phyloP scores from a whole-genome alignment of 768 basidiomycete species.

The Dioszegia aurantiaca region DNA sequence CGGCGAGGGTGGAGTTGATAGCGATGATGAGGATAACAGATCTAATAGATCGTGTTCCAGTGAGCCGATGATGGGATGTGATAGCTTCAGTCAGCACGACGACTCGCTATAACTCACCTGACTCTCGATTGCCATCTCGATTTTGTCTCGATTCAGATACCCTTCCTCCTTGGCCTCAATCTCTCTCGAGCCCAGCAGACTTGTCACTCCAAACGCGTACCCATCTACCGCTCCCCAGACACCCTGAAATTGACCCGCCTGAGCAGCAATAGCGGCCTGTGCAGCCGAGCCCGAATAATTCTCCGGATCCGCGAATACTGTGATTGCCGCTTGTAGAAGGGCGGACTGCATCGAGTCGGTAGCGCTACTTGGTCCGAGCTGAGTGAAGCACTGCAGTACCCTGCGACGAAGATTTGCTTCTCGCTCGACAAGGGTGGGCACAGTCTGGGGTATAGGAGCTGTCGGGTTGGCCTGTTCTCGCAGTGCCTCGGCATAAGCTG shows the following conservation, averaged over 20 bases:
- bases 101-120: constrained; percentile 58
- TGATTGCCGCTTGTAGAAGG: constrained; percentile 74
- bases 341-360: constrained; percentile 77
- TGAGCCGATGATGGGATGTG: constrained; percentile 74
- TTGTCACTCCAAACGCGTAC: constrained; percentile 87
- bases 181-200: constrained; percentile 51
- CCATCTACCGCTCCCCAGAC: constrained; percentile 86
- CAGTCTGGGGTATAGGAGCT: constrained; percentile 22
- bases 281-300: constrained; percentile 66
- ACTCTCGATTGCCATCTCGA: constrained; percentile 74
- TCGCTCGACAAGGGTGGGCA: constrained; percentile 66
- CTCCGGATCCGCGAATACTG: constrained; percentile 82
- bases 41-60: constrained; percentile 79
- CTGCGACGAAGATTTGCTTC: constrained; percentile 80
- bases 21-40: constrained; percentile 57
- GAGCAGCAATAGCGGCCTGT: constrained; percentile 75
- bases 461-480: constrained; percentile 53
- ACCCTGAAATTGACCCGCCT: constrained; percentile 75
- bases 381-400: constrained; percentile 83
- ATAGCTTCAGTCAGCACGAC: constrained; percentile 56
- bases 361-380: constrained; percentile 72
- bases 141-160: constrained; percentile 68
- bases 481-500: constrained; percentile 67
- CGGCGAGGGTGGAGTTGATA: constrained; percentile 56
- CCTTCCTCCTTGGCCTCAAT: constrained; percentile 54